phyloP scores from a whole-genome alignment of 257 asterid species.

The Echites panduratus region DNA sequence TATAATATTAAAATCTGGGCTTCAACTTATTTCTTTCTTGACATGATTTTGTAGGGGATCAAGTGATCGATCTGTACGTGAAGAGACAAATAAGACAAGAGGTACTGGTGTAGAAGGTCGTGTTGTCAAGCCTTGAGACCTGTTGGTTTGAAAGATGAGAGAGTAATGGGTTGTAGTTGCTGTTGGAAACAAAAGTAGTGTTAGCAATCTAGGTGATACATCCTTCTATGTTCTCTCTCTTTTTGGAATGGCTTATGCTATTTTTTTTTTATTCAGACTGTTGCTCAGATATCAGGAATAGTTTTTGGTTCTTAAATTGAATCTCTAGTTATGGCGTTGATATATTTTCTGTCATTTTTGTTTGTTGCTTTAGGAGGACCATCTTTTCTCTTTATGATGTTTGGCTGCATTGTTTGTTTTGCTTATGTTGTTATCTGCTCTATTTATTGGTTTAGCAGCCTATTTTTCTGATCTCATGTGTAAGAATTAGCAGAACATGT shows the following conservation, averaged over 20 bases:
- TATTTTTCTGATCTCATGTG: neutral
- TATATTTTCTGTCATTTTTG: slow-evolving; percentile 36
- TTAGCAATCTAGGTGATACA: slow-evolving; percentile 31
- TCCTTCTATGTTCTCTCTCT: slow-evolving; percentile 29
- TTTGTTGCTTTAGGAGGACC: slow-evolving; percentile 24
- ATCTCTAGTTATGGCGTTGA: slow-evolving; percentile 40
- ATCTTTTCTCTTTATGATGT: slow-evolving; percentile 3
- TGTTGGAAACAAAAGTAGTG: slow-evolving; percentile 28
- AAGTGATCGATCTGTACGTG: slow-evolving; percentile 46
- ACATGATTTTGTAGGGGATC: slow-evolving; percentile 38
- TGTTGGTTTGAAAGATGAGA: slow-evolving; percentile 24
- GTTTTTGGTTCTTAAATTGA: slow-evolving; percentile 15
- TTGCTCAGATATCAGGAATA: slow-evolving; percentile 36
- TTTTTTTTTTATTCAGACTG: slow-evolving; percentile 51
- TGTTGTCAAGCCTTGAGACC: slow-evolving; percentile 46
- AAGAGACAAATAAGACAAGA: slow-evolving; percentile 54
- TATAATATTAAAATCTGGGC: slow-evolving; percentile 7
- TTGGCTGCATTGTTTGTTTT: slow-evolving; percentile 1
- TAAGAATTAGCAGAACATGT: neutral
- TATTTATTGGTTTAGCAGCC: neutral
- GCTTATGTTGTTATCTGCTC: slow-evolving; percentile 1
- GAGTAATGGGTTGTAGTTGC: slow-evolving; percentile 29
- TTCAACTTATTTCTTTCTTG: slow-evolving; percentile 20
- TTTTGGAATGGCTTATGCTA: slow-evolving; percentile 31
- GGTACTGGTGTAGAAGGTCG: slow-evolving; percentile 45